Evolutionary conservation across 371 early-diverging fungal genomes (phyloP), one percentile per base, ranked within the genome.

Genomic region (Mucor velutinosus): DNA sequence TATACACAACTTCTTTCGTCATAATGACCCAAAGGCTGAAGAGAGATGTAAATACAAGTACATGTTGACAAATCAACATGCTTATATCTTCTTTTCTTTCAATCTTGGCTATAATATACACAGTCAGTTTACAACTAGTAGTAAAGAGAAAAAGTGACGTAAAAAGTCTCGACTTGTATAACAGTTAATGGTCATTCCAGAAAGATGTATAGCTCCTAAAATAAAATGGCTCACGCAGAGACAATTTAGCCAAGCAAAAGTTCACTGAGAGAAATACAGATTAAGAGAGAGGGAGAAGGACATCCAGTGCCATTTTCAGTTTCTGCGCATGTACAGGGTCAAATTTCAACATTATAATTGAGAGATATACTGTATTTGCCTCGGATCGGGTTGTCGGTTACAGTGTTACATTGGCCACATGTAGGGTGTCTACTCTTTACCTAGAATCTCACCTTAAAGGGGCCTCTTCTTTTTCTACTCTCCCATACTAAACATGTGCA

Each of bases 401-500:
- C 49, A 49, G 49, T 49, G 49, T 49, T 21, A 49, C 49, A 49
- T 49, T 49, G 10, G 49, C 49, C 11, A 12, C 14, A 49, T 47
- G 47, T 47, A 47, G 0, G 21, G 47, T 4, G 17, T 37, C 12
- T 37, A 8, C 37, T 17, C 10, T 49, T 49, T 23, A 23, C 49
- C 25, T 10, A 49, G 49, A 23, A 49, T 49, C 10, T 2, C 21
- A 21, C 15, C 17, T 14, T 19, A 19, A 47, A 47, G 47, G 47
- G 47, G 47, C 37, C 12, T 37, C 37, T 14, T 14, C 4, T 37
- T 37, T 37, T 37, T 37, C 21, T 3, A 49, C 49, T 49, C 49
- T 49, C 49, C 49, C 49, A 49, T 49, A 49, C 49, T 49, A 49
- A 49, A 56, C 29, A 14, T 56, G 56, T 56, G 56, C 29, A 27